Base-by-base conservation (phyloP, 352 stramenopile species). In the Elongisporangium prolatum region DNA sequence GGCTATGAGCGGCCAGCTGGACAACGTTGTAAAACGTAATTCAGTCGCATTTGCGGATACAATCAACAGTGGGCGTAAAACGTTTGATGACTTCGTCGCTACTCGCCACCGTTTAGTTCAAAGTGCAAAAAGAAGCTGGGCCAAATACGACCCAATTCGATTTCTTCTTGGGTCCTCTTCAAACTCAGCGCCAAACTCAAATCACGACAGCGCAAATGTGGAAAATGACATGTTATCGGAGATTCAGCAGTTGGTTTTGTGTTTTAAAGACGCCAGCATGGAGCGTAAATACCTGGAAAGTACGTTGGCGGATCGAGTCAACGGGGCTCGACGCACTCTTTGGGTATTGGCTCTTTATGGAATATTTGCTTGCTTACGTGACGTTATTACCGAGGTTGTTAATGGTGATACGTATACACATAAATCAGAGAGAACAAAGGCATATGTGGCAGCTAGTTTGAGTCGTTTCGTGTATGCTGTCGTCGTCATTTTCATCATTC, bases 211-310 rank as follows among this genome's bases (percentile, higher is more conserved):
- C 56, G 61, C 60, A 24, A 75, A 52, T 17, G 63, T 88, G 1
- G 75, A 94, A 53, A 69, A 75, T 38, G 67, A 84, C 21, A 92
- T 94, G 83, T 63, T 84, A 1, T 63, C 69, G 0, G 77, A 92
- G 61, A 90, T 91, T 47, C 70, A 83, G 13, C 38, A 72, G 13
- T 56, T 80, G 50, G 73, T 84, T 48, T 64, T 94, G 57, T 65
- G 71, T 21, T 94, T 94, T 59, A 72, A 83, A 22, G 74, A 92
- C 10, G 57, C 65, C 0, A 78, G 88, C 0, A 91, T 91, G 77
- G 85, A 94, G 57, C 66, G 75, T 52, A 89, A 80, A 50, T 94
- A 87, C 25, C 65, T 91, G 6, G 78, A 91, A 13, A 78, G 54
- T 5, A 94, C 85, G 14, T 54, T 91, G 0, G 60, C 60, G 0